Percentiles rank a stretch among this genome's conserved stretches.
These are phyloP conservation scores for Hericium rajendrae DNA, from an alignment of 768 basidiomycete genomes.

Conservation along the genomic window DNA sequence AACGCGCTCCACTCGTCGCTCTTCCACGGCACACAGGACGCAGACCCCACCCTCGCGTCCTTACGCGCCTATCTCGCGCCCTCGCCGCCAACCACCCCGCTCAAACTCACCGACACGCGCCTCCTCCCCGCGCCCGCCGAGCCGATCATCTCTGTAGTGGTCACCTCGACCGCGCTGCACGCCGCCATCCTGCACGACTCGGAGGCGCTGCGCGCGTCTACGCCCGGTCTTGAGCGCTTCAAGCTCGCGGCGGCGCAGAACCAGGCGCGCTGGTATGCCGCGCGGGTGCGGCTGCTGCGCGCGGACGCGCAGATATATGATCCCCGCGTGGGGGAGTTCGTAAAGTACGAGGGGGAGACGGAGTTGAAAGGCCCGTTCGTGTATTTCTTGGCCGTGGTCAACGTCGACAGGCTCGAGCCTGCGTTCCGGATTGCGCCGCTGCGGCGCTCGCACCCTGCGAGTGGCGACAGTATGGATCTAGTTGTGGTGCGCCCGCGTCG, in stretches of 20 bases:
- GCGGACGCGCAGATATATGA: conserved; percentile 52
- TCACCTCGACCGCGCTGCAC: conserved; percentile 79
- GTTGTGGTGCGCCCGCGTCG: conserved; percentile 66
- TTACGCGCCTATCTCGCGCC: conserved; percentile 15
- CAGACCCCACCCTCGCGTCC: conserved; percentile 39
- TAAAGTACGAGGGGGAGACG: conserved; percentile 27
- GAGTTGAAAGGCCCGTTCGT: conserved; percentile 68
- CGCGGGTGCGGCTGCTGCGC: conserved; percentile 43
- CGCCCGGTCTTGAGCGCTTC: conserved; percentile 80
- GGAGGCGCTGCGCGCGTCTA: conserved; percentile 54
- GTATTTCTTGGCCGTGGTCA: conserved; percentile 77
- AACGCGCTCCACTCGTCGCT: conserved; percentile 82
- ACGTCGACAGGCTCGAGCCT: conserved; percentile 82
- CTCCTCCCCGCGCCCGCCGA: conserved; percentile 17
- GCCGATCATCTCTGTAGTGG: conserved; percentile 57
- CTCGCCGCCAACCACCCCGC: conserved; percentile 22
- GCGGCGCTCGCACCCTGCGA: conserved; percentile 29
- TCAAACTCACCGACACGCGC: conserved; percentile 48
- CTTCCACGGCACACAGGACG: conserved; percentile 39
- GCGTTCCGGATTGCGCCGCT: conserved; percentile 70
- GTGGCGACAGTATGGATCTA: conserved; percentile 51
- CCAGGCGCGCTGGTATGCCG: conserved; percentile 59
- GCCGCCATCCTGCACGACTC: conserved; percentile 79
- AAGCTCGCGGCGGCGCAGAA: conserved; percentile 77
- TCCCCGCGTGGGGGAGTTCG: conserved; percentile 36